Evolutionary conservation across 2,329 filamentous ascomycete species (phyloP).

Genomic region (Talaromyces albobiverticillius): DNA sequence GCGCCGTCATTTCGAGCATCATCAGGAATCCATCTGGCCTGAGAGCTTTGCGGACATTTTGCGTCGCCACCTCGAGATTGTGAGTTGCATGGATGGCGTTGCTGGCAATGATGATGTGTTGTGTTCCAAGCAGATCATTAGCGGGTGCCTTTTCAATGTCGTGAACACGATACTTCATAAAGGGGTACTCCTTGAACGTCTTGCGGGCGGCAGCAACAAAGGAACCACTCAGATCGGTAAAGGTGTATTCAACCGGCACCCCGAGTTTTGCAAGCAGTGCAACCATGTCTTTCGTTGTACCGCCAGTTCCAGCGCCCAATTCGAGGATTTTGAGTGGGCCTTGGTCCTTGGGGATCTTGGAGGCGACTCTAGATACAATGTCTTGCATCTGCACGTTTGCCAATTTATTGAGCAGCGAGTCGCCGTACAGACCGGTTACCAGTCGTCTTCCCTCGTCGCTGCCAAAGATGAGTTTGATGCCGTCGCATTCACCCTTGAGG

Average conservation of each 20-base stretch:
- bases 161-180: conserved; percentile 29
- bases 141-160: conserved; percentile 32
- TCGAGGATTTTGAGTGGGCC: conserved; percentile 41
- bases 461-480: conserved; percentile 40
- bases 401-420: conserved; percentile 20
- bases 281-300: conserved; percentile 38
- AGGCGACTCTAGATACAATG: conserved; percentile 2
- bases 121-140: conserved; percentile 19
- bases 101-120: conserved; percentile 33
- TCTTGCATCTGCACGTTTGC: conserved; percentile 26
- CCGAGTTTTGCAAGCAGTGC: conserved; percentile 23
- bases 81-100: conserved; percentile 35
- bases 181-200: conserved; percentile 27
- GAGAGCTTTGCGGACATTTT: conserved; percentile 27
- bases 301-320: conserved; percentile 46
- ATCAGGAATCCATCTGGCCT: conserved; percentile 46
- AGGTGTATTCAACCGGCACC: conserved; percentile 36
- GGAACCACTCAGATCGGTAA: conserved; percentile 37
- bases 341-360: conserved; percentile 3
- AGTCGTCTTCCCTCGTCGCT: conserved; percentile 23
- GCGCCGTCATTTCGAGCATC: conserved; percentile 39
- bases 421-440: conserved; percentile 37
- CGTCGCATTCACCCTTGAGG: conserved; percentile 36
- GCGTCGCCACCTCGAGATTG: conserved; percentile 21
- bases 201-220: conserved; percentile 34